Percentiles rank a stretch among this genome's conserved stretches.
phyloP scores from a whole-genome alignment of 139 green algal species.

The Coelastrella sp. region DNA sequence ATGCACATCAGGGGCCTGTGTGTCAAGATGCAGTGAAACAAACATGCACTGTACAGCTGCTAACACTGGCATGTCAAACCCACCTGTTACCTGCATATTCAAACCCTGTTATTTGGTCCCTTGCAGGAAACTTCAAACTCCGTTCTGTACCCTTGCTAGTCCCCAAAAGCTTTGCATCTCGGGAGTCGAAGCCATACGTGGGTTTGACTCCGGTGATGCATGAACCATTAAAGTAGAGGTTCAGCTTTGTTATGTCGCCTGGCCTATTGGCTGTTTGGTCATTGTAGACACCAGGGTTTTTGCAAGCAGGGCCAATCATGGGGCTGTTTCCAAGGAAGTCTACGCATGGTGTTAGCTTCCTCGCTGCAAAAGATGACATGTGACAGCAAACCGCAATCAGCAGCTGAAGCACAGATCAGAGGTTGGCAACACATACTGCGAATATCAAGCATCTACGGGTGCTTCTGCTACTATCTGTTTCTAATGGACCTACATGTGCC shows the following conservation, averaged over 20 bases:
- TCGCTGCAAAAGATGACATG: neutral
- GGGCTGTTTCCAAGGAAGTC: neutral
- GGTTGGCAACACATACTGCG: neutral
- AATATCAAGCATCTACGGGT: no score
- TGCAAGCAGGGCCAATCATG: neutral
- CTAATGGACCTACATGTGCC: no score
- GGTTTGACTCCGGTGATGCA: neutral
- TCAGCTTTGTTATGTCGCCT: slow-evolving; percentile 16
- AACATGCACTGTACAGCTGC: neutral
- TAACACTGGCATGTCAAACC: neutral
- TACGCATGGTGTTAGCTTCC: neutral
- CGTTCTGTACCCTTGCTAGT: neutral
- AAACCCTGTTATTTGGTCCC: neutral
- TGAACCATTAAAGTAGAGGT: slow-evolving; percentile 12
- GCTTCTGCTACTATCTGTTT: no score
- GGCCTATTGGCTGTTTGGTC: neutral
- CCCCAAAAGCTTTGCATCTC: neutral
- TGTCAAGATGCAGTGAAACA: neutral
- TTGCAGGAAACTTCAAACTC: neutral
- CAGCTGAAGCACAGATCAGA: neutral
- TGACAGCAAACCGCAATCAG: neutral
- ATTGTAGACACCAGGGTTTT: neutral
- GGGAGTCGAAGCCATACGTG: neutral
- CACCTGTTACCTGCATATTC: neutral
- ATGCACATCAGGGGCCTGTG: neutral